Evolutionary conservation across 1,284 basidiomycete genomes (phyloP).

Genomic region (Rhodotorula sp.): DNA sequence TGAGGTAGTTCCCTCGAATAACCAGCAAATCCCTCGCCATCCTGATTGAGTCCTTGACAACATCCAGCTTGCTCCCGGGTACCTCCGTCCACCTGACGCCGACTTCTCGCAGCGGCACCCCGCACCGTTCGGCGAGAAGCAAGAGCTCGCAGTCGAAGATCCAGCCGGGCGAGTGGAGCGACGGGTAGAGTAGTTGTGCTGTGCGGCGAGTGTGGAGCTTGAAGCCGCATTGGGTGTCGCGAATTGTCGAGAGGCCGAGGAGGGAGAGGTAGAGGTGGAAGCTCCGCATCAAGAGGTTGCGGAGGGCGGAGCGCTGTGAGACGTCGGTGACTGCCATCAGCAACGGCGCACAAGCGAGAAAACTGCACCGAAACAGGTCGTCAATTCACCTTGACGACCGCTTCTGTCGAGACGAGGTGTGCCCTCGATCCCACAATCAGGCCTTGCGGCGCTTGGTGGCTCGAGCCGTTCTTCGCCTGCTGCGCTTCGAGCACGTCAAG

Average conservation of each 20-base stretch:
- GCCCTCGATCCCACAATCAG: constrained; percentile 76
- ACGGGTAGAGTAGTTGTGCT: constrained; percentile 75
- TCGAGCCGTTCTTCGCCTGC: background rate
- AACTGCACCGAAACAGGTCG: background rate
- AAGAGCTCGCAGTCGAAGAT: constrained; percentile 93
- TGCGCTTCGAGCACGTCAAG: constrained; percentile 61
- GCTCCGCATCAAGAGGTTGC: constrained; percentile 88
- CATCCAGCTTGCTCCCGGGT: constrained; percentile 81
- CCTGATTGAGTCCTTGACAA: constrained; percentile 75
- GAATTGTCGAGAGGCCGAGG: constrained; percentile 77
- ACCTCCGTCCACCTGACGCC: constrained; percentile 90
- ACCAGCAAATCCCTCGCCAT: constrained; percentile 86
- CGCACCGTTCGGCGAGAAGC: constrained; percentile 67
- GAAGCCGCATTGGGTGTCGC: constrained; percentile 93
- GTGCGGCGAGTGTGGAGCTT: constrained; percentile 82
- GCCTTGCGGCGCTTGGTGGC: constrained; percentile 53
- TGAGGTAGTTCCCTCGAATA: constrained; percentile 72
- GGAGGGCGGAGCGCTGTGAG: constrained; percentile 70
- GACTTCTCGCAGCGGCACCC: constrained; percentile 76
- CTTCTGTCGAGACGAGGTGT: constrained; percentile 84
- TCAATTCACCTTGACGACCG: constrained; percentile 78
- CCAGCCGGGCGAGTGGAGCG: constrained; percentile 66
- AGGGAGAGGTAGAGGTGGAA: constrained; percentile 79
- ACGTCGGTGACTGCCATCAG: background rate
- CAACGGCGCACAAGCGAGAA: no score